Percentiles rank a stretch among this genome's conserved stretches.
phyloP scores from a whole-genome alignment of 208 protist species.

The Trichomonas vaginalis region DNA sequence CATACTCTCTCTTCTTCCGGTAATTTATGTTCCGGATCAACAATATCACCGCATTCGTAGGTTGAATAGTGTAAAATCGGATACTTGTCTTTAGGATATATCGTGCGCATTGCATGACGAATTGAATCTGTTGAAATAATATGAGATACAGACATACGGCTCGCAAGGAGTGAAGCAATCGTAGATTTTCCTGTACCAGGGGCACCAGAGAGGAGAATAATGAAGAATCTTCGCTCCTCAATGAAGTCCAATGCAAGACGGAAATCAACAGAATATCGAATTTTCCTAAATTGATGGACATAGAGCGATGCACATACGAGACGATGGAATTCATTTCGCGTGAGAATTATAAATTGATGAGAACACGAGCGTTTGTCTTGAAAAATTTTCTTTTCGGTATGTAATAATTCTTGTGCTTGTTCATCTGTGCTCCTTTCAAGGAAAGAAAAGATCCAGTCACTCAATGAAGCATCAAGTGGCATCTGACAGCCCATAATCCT shows the following conservation, averaged over 20 bases:
- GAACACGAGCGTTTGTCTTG: background rate
- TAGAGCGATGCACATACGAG: background rate
- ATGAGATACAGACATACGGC: conserved; percentile 16
- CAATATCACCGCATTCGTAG: conserved; percentile 28
- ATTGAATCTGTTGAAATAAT: conserved; percentile 32
- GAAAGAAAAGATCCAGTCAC: background rate
- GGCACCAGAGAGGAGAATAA: conserved; percentile 19
- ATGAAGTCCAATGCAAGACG: background rate
- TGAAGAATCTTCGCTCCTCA: background rate
- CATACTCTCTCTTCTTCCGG: background rate
- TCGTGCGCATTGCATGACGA: conserved; percentile 20
- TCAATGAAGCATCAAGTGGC: background rate
- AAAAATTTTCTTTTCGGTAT: background rate
- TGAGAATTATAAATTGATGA: background rate
- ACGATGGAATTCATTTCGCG: background rate
- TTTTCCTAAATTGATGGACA: background rate
- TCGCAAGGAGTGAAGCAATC: conserved; percentile 27
- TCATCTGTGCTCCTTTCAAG: background rate
- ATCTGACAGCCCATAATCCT: background rate
- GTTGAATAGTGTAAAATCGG: conserved; percentile 27
- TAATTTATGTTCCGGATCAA: background rate
- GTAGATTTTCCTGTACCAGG: conserved; percentile 33
- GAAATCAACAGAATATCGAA: background rate
- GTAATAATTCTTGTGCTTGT: background rate
- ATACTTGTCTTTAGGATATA: background rate